Percentiles rank a stretch among this genome's conserved stretches.
Conservation (phyloP, 108 stramenopile species). For the Craspedostauros australis region DNA sequence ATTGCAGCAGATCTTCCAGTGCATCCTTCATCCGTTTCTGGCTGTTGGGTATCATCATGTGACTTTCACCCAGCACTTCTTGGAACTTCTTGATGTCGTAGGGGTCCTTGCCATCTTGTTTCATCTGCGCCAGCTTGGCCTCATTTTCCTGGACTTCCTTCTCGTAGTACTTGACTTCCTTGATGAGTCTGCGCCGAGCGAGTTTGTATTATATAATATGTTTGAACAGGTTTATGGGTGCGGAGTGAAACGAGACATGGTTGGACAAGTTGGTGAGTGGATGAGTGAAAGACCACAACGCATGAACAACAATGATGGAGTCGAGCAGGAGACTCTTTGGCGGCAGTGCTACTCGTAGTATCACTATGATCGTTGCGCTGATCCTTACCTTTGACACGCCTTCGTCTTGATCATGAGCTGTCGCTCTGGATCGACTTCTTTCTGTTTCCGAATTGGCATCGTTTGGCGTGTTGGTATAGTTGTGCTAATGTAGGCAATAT, state of each 20-base stretch:
- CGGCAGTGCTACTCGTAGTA: background rate
- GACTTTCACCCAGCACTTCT: conserved; percentile 72
- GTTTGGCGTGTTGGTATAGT: background rate
- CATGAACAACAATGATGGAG: background rate
- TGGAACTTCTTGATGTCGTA: conserved; percentile 82
- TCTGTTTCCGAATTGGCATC: conserved; percentile 9
- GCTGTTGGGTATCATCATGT: conserved; percentile 85
- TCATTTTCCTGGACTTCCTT: conserved; percentile 71
- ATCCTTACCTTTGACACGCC: conserved; percentile 71
- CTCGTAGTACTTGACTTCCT: conserved; percentile 70
- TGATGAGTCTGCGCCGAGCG: conserved; percentile 39
- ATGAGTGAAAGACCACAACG: background rate
- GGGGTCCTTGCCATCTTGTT: conserved; percentile 49
- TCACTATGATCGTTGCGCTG: background rate
- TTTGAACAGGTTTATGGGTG: background rate
- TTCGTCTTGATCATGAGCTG: conserved; percentile 86
- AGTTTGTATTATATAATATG: background rate
- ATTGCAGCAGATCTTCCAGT: conserved; percentile 52
- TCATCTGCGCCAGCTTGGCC: conserved; percentile 60
- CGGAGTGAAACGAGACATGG: background rate
- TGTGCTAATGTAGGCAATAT: too few relatives aligned
- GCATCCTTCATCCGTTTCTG: conserved; percentile 42
- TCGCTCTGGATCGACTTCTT: conserved; percentile 50
- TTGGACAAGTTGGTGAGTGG: background rate
- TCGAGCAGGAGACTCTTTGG: background rate